Evolutionary conservation across 495 filamentous ascomycete species (phyloP).

Genomic region (Hamigera avellanea): DNA sequence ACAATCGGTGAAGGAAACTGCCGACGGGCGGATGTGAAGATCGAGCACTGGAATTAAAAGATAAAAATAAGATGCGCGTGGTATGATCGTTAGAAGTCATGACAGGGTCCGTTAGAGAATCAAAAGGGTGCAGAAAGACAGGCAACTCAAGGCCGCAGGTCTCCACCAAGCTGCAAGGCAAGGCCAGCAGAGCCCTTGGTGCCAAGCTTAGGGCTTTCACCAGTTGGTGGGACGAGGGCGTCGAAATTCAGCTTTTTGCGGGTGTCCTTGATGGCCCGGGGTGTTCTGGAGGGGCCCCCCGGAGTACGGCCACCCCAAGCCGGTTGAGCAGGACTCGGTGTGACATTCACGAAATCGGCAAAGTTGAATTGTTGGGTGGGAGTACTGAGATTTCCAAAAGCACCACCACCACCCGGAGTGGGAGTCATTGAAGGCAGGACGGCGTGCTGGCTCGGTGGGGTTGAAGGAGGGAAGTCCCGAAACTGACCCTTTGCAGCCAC

Average conservation of each 20-base stretch:
- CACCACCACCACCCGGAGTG: slow-evolving; percentile 58
- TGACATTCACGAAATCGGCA: slow-evolving; percentile 93
- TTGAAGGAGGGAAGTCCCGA: slow-evolving; percentile 61
- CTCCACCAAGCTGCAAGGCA: slow-evolving; percentile 32
- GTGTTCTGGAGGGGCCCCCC: slow-evolving; percentile 46
- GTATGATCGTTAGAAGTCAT: slow-evolving; percentile 24
- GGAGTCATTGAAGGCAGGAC: slow-evolving; percentile 54
- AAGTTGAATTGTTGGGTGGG: slow-evolving; percentile 75
- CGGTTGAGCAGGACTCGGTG: slow-evolving; percentile 85
- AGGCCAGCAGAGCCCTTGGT: slow-evolving; percentile 20
- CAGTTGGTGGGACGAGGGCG: slow-evolving; percentile 41
- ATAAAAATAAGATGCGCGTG: slow-evolving; percentile 18
- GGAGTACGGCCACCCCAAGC: slow-evolving; percentile 55
- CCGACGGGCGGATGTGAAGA: background rate
- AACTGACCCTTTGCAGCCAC: slow-evolving; percentile 22
- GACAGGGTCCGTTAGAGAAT: slow-evolving; percentile 5
- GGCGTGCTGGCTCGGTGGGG: slow-evolving; percentile 70
- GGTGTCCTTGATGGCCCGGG: slow-evolving; percentile 42
- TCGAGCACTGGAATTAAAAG: slow-evolving; percentile 11
- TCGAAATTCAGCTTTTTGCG: slow-evolving; percentile 60
- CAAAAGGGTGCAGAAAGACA: background rate
- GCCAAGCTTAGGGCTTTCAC: slow-evolving; percentile 20
- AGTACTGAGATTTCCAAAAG: slow-evolving; percentile 46
- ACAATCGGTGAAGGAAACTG: no score
- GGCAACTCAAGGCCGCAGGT: slow-evolving; percentile 21